Evolutionary conservation across 495 filamentous ascomycete species (phyloP), one percentile per base, ranked within the genome.

Genomic region (Aspergillus affinis): DNA sequence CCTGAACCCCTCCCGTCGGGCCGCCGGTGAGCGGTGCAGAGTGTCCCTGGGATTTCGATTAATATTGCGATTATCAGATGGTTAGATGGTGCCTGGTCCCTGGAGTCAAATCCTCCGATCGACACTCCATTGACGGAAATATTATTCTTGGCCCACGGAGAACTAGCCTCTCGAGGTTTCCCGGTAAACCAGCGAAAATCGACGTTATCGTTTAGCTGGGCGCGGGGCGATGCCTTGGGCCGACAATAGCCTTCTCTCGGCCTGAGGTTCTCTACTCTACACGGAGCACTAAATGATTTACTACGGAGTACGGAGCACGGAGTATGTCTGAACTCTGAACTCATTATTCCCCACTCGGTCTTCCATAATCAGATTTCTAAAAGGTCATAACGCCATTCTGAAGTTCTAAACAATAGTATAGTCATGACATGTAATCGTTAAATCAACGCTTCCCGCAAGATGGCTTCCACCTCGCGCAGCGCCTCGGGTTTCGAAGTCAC

Each of bases 401-500:
- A 32, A 32, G 23, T 26, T 26, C 23, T 32, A 32, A 32, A 32
- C 10, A 1, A 10, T 32, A 8, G 10, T 32, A 32, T 41, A 4
- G 36, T 27, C 21, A 30, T 45, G 9, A 46, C 13, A 26, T 5
- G 54, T 13, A 23, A 46, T 50, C 45, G 10, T 41, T 62, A 69
- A 8, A 73, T 47, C 30, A 75, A 55, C 7, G 69, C 65, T n/a
- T 65, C 61, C 12, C 72, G 72, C 18, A 79, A 61, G 4, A 79
- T 27, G 0, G 26, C 67, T 63, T 86, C 80, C 50, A 89, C 73
- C 54, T 66, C 70, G n/a, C 57, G 61, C 15, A 89, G 51, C 4
- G 80, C 79, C 53, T 81, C 76, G 26, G 72, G 64, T 20, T 69
- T 80, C 1, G 83, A 83, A 2, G 79, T 89, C 66, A 87, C 80